Percentiles rank a stretch among this genome's conserved stretches.
phyloP scores from a whole-genome alignment of 495 filamentous ascomycete genomes.

The Talaromyces stipitatus region DNA sequence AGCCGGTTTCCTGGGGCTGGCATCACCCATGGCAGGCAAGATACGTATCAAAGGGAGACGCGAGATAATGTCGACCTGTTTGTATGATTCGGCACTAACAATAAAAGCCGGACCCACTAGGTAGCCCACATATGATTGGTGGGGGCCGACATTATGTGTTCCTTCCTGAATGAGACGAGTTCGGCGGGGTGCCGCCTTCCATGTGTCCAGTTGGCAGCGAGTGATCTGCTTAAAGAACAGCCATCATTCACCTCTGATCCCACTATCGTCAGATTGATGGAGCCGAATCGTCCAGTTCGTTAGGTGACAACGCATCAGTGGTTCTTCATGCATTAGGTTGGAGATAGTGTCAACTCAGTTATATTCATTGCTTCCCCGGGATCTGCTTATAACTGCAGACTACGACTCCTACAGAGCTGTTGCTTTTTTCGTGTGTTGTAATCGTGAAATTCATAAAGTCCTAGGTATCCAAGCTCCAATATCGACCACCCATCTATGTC shows the following conservation, averaged over 20 bases:
- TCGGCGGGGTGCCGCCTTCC: no score
- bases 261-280: no score
- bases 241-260: no score
- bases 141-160: no score
- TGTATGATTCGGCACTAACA: no score
- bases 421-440: background rate
- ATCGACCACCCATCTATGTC: background rate
- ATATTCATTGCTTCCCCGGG: background rate
- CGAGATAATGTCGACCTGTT: background rate
- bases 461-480: background rate
- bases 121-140: no score
- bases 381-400: background rate
- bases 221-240: no score
- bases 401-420: background rate
- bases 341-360: background rate
- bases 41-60: background rate
- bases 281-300: background rate
- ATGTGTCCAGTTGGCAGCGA: no score
- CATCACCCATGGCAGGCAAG: background rate
- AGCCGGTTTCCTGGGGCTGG: background rate
- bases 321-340: background rate
- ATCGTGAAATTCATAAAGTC: background rate
- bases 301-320: background rate
- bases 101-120: background rate
- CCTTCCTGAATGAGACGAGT: no score